A percentile compares a stretch with the other conserved stretches of the same genome.
These are phyloP conservation scores for Spongispora temasekensis DNA, from an alignment of 1,284 basidiomycete genomes.

Conservation along the genomic window DNA sequence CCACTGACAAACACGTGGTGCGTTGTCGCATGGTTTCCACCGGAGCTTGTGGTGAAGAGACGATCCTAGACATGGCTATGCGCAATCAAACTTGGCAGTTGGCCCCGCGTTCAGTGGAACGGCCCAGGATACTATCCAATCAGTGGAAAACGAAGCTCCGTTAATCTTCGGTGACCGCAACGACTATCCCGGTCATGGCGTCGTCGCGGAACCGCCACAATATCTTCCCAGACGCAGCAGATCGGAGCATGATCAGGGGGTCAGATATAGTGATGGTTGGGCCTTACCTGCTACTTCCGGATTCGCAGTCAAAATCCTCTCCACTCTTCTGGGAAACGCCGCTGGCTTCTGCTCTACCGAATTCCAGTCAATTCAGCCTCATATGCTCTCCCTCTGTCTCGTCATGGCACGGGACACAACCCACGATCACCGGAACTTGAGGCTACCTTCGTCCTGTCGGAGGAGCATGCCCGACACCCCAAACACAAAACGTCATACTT, in stretches of 20 bases:
- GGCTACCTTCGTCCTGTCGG: constrained; percentile 3
- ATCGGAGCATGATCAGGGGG: constrained; percentile 30
- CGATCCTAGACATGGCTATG: constrained; percentile 2
- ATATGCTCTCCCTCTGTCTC: background rate
- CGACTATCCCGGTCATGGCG: constrained; percentile 24
- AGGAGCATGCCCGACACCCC: background rate
- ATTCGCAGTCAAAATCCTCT: constrained; percentile 29
- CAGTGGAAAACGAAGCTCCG: constrained; percentile 11
- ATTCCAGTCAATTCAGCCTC: constrained; percentile 4
- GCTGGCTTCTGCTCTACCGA: constrained; percentile 20
- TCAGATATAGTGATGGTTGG: constrained; percentile 28
- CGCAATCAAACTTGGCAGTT: constrained; percentile 5
- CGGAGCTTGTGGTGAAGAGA: constrained; percentile 6
- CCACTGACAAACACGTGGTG: constrained; percentile 4
- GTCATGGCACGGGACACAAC: constrained; percentile 4
- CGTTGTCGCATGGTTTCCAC: constrained; percentile 3
- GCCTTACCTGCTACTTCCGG: constrained; percentile 32
- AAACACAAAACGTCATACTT: background rate
- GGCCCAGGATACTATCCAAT: constrained; percentile 6
- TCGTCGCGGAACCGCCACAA: constrained; percentile 34
- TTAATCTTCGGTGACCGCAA: constrained; percentile 31
- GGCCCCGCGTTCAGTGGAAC: constrained; percentile 7
- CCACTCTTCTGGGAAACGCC: constrained; percentile 27
- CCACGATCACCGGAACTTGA: constrained; percentile 1
- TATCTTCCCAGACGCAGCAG: constrained; percentile 28